Percentiles rank a stretch among this genome's conserved stretches.
These are phyloP conservation scores for Colletotrichum incanum DNA, from an alignment of 2,329 filamentous ascomycete genomes.

Conservation along the genomic window DNA sequence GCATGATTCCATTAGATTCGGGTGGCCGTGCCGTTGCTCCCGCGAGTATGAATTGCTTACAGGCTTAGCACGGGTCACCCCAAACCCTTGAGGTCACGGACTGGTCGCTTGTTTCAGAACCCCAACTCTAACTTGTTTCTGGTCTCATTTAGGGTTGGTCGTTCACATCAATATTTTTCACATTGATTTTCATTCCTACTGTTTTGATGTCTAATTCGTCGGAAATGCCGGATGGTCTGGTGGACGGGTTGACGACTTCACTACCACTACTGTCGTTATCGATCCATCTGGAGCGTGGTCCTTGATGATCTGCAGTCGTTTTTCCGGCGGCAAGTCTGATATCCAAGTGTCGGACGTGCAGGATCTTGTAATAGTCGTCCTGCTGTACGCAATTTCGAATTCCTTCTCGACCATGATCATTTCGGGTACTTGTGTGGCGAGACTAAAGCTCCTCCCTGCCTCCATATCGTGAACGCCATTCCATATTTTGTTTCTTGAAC, in stretches of 20 bases:
- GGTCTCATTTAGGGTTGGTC: not conserved
- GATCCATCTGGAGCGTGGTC: conserved; percentile 22
- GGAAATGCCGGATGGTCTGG: conserved; percentile 5
- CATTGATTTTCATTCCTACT: too few relatives aligned
- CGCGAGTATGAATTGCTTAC: too few relatives aligned
- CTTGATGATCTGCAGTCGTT: conserved; percentile 30
- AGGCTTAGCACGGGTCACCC: not conserved
- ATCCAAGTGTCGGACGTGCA: not conserved
- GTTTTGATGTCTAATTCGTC: not conserved
- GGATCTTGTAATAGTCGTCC: not conserved
- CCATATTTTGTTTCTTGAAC: conserved; percentile 7
- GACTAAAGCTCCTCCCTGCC: not conserved
- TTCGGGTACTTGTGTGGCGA: conserved; percentile 1
- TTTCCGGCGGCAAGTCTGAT: conserved; percentile 4
- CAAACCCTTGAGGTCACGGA: not conserved
- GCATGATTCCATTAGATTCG: not conserved
- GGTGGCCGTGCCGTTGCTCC: not conserved
- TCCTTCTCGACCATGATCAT: conserved; percentile 35
- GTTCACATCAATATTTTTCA: not conserved
- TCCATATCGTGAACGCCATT: conserved; percentile 4
- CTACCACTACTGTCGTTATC: conserved; percentile 32
- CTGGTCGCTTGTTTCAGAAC: not conserved
- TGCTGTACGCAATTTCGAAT: conserved; percentile 28
- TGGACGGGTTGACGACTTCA: conserved; percentile 18
- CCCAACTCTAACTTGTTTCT: not conserved